phyloP scores from a whole-genome alignment of 2,329 filamentous ascomycete genomes.

The Diatrype stigma region DNA sequence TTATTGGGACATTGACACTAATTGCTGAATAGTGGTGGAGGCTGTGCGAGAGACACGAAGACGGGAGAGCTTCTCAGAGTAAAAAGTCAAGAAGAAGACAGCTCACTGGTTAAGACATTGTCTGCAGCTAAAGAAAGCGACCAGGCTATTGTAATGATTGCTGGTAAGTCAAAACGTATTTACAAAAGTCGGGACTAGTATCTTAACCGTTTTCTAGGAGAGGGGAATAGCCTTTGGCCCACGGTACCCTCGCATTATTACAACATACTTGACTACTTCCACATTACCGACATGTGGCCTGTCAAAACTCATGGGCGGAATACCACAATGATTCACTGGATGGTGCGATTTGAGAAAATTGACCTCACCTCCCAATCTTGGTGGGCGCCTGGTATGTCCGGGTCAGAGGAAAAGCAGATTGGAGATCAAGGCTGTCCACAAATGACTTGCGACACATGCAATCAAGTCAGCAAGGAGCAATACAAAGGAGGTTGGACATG shows the following conservation, averaged over 20 bases:
- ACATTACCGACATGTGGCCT: conserved; percentile 64
- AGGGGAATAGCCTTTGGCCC: conserved; percentile 42
- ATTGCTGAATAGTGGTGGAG: conserved; percentile 18
- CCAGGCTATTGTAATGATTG: conserved; percentile 51
- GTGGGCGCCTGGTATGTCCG: conserved; percentile 53
- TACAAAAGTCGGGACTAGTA: not conserved
- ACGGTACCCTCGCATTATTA: conserved; percentile 54
- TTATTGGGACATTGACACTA: conserved; percentile 2
- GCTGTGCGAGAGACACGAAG: conserved; percentile 23
- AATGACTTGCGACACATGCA: conserved; percentile 38
- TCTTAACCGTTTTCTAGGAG: conserved; percentile 34
- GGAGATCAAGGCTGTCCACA: conserved; percentile 25
- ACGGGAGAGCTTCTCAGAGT: conserved; percentile 43
- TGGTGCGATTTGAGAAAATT: conserved; percentile 64
- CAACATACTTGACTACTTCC: conserved; percentile 65
- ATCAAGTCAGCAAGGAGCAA: conserved; percentile 30
- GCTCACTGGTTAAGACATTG: conserved; percentile 34
- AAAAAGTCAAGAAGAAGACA: conserved; percentile 40
- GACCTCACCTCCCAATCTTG: conserved; percentile 47
- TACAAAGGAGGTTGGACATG: conserved; percentile 30
- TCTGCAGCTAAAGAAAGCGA: conserved; percentile 40
- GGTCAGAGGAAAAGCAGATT: conserved; percentile 22
- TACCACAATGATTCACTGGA: conserved; percentile 35
- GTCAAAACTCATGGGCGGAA: conserved; percentile 44
- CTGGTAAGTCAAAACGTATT: conserved; percentile 37